Evolutionary conservation across 108 stramenopile species (phyloP), one percentile per base, ranked within the genome.

Genomic region (Cyclotella kingstonii): DNA sequence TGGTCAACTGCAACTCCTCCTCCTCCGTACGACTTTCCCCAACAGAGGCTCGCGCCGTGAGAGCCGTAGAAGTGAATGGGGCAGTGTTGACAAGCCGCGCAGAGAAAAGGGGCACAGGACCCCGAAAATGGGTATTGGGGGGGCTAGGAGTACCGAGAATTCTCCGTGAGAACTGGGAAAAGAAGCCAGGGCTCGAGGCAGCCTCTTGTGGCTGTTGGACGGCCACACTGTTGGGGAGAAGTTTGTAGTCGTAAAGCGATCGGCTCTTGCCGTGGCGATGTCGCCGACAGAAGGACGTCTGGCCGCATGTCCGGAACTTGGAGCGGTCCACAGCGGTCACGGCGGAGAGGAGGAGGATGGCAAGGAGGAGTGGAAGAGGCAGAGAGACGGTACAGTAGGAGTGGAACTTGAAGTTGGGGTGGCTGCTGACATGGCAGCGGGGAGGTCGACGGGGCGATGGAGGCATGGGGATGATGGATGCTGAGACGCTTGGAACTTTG

Each of bases 271-370:
- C 65, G 26, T 82, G 74, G 0, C 97, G 90, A 68, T 96, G 94
- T 26, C 95, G 84, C 42, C 93, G 85, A 61, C 99, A 99, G 78
- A 99, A 99, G 35, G 94, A 89, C 1, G 98, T 97, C 70, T 98
- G 90, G 11, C 79, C 53, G 63, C 99, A 99, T 14, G 94, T 99
- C 21, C 98, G 79, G 72, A 99, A 99, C 79, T 99, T 99, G 55
- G 80, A 81, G 63, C 89, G 83, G 76, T 99, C 99, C 8, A 99
- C 99, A 11, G 93, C 93, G 65, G 73, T 65, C 27, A 53, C 60
- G 30, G 75, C 28, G 10, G 56, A 36, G 8, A 35, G 41, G 17
- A 46, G 25, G n/a, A 42, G 33, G 35, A 41, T 7, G 11, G 11
- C 7, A 11, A 9, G 11, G 36, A 9, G 36, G 36, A 36, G 36